Evolutionary conservation across 2,329 filamentous ascomycete genomes (phyloP).

Genomic region (Fusarium stilboides): DNA sequence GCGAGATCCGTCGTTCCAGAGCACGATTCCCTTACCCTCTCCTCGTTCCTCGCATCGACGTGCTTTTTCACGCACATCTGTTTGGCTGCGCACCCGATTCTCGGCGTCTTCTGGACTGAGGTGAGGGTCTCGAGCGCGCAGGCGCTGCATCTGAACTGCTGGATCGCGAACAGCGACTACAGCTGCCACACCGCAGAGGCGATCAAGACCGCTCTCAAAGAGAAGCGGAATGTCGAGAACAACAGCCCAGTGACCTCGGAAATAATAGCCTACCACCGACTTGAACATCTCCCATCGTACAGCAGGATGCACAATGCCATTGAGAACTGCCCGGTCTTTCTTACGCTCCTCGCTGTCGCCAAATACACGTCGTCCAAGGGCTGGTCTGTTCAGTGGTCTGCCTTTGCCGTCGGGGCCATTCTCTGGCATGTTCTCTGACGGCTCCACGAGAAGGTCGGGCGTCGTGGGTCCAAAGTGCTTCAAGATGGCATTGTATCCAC

Average conservation of each 20-base stretch:
- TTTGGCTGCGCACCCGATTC: slow-evolving; percentile 89
- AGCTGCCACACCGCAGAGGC: slow-evolving; percentile 85
- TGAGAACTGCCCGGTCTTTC: slow-evolving; percentile 82
- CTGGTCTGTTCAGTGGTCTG: slow-evolving; percentile 85
- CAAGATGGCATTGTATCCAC: slow-evolving; percentile 87
- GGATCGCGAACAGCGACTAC: slow-evolving; percentile 90
- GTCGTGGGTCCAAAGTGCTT: slow-evolving; percentile 85
- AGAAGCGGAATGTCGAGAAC: slow-evolving; percentile 93
- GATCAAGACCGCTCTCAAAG: slow-evolving; percentile 90
- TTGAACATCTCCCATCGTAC: slow-evolving; percentile 87
- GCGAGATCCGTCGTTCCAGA: slow-evolving; percentile 90
- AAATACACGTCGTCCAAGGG: slow-evolving; percentile 88
- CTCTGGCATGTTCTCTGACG: slow-evolving; percentile 66
- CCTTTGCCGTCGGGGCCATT: slow-evolving; percentile 73
- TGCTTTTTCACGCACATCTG: slow-evolving; percentile 88
- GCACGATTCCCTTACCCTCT: slow-evolving; percentile 78
- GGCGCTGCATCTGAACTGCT: slow-evolving; percentile 83
- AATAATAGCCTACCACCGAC: slow-evolving; percentile 79
- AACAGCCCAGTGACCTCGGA: slow-evolving; percentile 86
- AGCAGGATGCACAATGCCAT: slow-evolving; percentile 92
- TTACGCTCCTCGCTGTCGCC: slow-evolving; percentile 80
- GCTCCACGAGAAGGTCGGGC: slow-evolving; percentile 83
- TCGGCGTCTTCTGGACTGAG: slow-evolving; percentile 87
- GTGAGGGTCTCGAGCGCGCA: slow-evolving; percentile 83
- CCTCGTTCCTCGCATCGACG: slow-evolving; percentile 77